Evolutionary conservation across 257 asterid species (phyloP).

Genomic region (Hygrophila difformis): DNA sequence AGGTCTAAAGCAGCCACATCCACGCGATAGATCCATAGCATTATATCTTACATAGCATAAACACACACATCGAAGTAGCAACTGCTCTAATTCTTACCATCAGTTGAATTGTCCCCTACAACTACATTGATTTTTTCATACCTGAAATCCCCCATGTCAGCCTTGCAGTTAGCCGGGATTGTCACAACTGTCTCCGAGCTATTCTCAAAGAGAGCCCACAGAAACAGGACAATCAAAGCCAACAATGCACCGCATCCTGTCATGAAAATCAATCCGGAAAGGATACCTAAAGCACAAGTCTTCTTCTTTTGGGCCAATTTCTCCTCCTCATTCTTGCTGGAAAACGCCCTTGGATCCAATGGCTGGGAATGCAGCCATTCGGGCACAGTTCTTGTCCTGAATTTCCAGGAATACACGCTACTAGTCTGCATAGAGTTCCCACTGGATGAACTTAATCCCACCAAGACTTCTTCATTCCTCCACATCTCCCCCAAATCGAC

Average conservation of each 20-base stretch:
- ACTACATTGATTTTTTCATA: conserved; percentile 56
- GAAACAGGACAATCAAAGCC: conserved; percentile 36
- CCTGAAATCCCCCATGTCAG: conserved; percentile 47
- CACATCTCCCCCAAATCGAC: conserved; percentile 64
- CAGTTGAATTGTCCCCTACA: conserved; percentile 31
- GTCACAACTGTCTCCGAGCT: conserved; percentile 36
- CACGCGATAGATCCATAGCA: conserved; percentile 15
- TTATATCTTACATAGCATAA: conserved; percentile 25
- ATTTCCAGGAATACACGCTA: conserved; percentile 54
- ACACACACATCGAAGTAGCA: conserved; percentile 16
- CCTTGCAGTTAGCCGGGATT: conserved; percentile 32
- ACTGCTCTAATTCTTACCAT: conserved; percentile 38
- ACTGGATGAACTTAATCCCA: conserved; percentile 62
- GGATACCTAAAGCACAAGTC: conserved; percentile 40
- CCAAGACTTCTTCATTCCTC: conserved; percentile 43
- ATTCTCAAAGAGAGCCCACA: conserved; percentile 40
- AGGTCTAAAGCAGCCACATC: conserved; percentile 15
- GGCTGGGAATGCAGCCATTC: conserved; percentile 66
- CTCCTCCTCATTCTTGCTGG: conserved; percentile 20
- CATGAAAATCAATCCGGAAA: conserved; percentile 51
- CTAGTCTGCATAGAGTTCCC: conserved; percentile 45
- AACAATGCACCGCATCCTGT: conserved; percentile 48
- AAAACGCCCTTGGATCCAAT: conserved; percentile 34
- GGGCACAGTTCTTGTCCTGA: conserved; percentile 45
- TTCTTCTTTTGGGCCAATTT: conserved; percentile 28